Base-by-base conservation (phyloP, 208 protist genomes). In the Leishmania turanica region DNA sequence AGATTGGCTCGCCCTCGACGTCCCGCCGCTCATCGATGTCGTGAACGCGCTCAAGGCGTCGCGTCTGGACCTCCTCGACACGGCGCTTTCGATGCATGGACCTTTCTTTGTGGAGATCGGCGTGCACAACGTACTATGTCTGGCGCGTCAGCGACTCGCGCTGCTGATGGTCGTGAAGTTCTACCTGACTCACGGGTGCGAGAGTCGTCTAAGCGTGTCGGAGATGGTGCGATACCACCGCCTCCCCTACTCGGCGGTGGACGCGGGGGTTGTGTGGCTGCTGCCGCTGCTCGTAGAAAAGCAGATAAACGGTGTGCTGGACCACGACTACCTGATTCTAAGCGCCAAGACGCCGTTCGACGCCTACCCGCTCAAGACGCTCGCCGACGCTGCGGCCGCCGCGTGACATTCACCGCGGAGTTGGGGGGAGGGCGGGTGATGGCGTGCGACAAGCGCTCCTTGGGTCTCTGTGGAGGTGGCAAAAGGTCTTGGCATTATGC, bases 121-220 rank as follows among this genome's bases (percentile, higher is more conserved):
- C 49, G 85, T 97, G 31, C 86, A 95, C 80, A 96, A 96, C 81
- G 86, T 90, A 13, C 80, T 97, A 69, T 80, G 89, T 78, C 47
- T 91, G 69, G 89, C 90, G 17, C 88, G 90, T 6, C 84, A 92
- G 75, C 91, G 90, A 34, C 84, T 97, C 31, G 68, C 83, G 21
- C 79, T 96, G 66, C 69, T 95, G 72, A 93, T 95, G 84, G 91
- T 97, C 54, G 88, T 97, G 17, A 95, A 93, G 75, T 96, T 87
- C 83, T 97, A 95, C 83, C 24, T 87, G 45, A 62, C 81, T 1
- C 81, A 71, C 27, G 51, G 77, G 4, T 88, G 88, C 34, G 80
- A 86, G 74, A 88, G 82, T 66, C 84, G 81, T 47, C 68, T 97
- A 17, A 31, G 51, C 0, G 86, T 97, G 56, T 24, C 76, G 77